Percentiles rank a stretch among this genome's conserved stretches.
Evolutionary conservation across 768 basidiomycete genomes (phyloP).

Genomic region (Tylopilus sp.): DNA sequence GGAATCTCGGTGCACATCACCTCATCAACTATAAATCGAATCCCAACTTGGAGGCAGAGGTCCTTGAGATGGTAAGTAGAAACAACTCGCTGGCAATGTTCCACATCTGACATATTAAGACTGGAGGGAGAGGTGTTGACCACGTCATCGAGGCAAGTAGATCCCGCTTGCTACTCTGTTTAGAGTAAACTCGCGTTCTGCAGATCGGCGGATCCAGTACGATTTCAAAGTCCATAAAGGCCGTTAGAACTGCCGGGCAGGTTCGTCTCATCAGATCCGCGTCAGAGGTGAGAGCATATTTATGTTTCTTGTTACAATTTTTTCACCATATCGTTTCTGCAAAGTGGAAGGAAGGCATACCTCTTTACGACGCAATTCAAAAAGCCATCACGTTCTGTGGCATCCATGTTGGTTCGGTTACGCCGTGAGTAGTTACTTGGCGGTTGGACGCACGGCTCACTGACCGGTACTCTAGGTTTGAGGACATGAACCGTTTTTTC

Average conservation of each 20-base stretch:
- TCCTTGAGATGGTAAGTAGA: slow-evolving; percentile 40
- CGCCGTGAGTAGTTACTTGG: slow-evolving; percentile 42
- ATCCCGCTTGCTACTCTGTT: background rate
- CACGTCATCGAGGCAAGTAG: slow-evolving; percentile 30
- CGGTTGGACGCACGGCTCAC: background rate
- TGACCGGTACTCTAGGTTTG: slow-evolving; percentile 37
- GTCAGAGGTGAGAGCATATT: slow-evolving; percentile 38
- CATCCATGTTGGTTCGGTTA: slow-evolving; percentile 53
- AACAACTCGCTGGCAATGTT: background rate
- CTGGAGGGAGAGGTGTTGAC: slow-evolving; percentile 31
- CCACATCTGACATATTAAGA: slow-evolving; percentile 19
- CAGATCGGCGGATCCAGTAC: slow-evolving; percentile 57
- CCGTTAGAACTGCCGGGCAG: slow-evolving; percentile 40
- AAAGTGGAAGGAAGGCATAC: too few species aligned
- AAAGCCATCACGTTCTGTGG: slow-evolving; percentile 47
- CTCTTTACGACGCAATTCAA: slow-evolving; percentile 35
- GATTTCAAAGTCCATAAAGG: slow-evolving; percentile 40
- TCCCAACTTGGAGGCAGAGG: slow-evolving; percentile 58
- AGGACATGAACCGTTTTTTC: slow-evolving; percentile 50
- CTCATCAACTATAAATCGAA: slow-evolving; percentile 60
- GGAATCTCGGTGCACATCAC: slow-evolving; percentile 49
- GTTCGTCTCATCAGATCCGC: slow-evolving; percentile 52
- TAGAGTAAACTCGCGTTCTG: background rate
- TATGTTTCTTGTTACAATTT: too few species aligned
- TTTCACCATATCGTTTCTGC: too few species aligned